Evolutionary conservation across 2,329 filamentous ascomycete species (phyloP), one percentile per base, ranked within the genome.

Genomic region (Plenodomus lindquistii): DNA sequence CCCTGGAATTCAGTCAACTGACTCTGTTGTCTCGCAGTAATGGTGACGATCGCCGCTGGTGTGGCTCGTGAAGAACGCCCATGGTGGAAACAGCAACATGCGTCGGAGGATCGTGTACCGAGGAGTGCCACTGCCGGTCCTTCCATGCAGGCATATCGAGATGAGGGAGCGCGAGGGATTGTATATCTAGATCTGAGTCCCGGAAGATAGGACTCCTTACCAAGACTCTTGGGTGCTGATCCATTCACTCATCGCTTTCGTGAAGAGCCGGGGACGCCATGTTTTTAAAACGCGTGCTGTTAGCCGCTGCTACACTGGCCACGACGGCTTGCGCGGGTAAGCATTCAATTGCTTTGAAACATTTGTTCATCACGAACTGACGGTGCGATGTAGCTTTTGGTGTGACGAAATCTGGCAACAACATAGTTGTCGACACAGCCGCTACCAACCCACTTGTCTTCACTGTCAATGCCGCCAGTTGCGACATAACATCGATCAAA

Each of bases 401-500:
- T 31, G 59, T 71, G 34, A 71, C 69, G 1, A 64, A 65, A 20
- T 60, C 55, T 24, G 62, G 60, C 13, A 51, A 55, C 45, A 62
- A 62, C 34, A 67, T 65, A 27, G 57, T 69, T n/a, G 58, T 73
- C 9, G 70, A 73, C 48, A 63, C 70, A 2, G 71, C 69, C 2
- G 65, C 69, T 1, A 50, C 56, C 19, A 67, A 71, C 37, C 17
- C 65, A 5, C 51, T 73, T n/a, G 54, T 63, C 8, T 60, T 73
- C 16, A 69, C 66, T 7, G 67, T 73, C 13, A 63, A 67, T 22
- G 53, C 77, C 39, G 74, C 73, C 15, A 85, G 73, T 63, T 86
- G 84, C 56, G 85, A 86, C 57, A 83, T 87, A 65, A 85, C 78
- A 13, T 86, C 83, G 0, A 81, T 87, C 65, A 77, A 79, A 44